Base-by-base conservation (phyloP, 495 filamentous ascomycete genomes). In the Acidomyces sp. region DNA sequence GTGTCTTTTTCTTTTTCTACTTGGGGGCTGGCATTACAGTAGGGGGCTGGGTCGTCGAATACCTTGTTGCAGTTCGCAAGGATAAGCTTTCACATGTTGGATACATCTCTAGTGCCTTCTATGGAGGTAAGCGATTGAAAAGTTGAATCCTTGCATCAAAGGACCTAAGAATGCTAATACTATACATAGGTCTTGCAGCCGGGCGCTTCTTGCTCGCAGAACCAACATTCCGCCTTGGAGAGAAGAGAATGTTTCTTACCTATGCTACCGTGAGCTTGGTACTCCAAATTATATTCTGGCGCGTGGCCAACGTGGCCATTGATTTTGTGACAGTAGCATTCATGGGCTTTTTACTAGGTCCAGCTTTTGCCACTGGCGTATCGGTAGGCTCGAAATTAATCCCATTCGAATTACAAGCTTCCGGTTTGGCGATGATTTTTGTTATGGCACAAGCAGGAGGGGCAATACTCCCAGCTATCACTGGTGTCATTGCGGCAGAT, bases 261-360 rank as follows among this genome's bases (percentile, higher is more conserved):
- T 82, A 80, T 45, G 62, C 69, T 37, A 37, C 62, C 26, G 30
- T 68, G 4, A 66, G 67, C 16, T 62, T 75, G 7, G 75, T 49
- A 0, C 58, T 74, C 6, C 70, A 77, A 39, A 55, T 84, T 0
- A 51, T 82, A 2, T 73, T 82, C 34, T 74, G 70, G 71, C 37
- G 71, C 32, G 45, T 60, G 23, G 45, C 55, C 9, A 51, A 54
- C 19, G 27, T 51, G 3, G 23, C 43, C 16, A 24, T 26, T n/a
- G 34, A 42, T 17, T 46, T 48, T 1, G 39, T 51, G 10, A 36
- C 41, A 10, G 45, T 48, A 15, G 39, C n/a, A 2, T 12, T 39
- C 3, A 21, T 54, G 21, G 47, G 47, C 0, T 46, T 54, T 32
- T 47, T 51, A 27, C 33, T 39, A n/a, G 51, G 51, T 1, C 51